Base-by-base conservation (phyloP, 2,329 filamentous ascomycete species). In the Fusarium sp. region DNA sequence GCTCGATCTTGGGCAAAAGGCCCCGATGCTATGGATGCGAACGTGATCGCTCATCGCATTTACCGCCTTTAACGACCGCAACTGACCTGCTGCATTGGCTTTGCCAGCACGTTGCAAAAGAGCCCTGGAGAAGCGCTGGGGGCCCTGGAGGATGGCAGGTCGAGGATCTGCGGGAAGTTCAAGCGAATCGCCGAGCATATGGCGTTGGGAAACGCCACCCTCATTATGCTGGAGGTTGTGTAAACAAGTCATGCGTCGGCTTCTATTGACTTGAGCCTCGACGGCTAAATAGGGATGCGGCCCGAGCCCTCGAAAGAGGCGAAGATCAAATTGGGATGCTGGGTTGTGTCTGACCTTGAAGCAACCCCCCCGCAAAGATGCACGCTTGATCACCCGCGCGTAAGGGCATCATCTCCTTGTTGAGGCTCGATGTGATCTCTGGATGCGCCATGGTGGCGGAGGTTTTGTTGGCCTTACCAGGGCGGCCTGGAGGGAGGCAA, bases 271-370 rank as follows among this genome's bases (percentile, higher is more conserved):
- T 65, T 51, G 48, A 71, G 54, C 64, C 64, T 52, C 47, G 36
- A 62, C 60, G 68, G 68, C 64, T 70, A 70, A 70, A 70, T 40
- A 71, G 64, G 67, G 48, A 59, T 30, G 30, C 63, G 68, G 68
- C 60, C 67, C 68, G 68, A 44, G 46, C 27, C 66, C 53, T 70
- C 36, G 30, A 44, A 53, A 18, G 58, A 55, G 65, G 64, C 27
- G 53, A 48, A 54, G 67, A 71, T 71, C 55, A 50, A 40, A 54
- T 59, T 59, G 59, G 52, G 64, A 68, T 70, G 67, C 60, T 18
- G n/a, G 44, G 23, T 48, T 56, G 18, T 58, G 36, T 40, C 44
- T 68, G 65, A 55, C 60, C 34, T 60, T 48, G 55, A 37, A 34
- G 48, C 30, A 51, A 27, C 18, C 34, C 41, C 63, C 27, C 46